Base-by-base conservation (phyloP, 106 monocot genomes). In the Cymbidium sinense region DNA sequence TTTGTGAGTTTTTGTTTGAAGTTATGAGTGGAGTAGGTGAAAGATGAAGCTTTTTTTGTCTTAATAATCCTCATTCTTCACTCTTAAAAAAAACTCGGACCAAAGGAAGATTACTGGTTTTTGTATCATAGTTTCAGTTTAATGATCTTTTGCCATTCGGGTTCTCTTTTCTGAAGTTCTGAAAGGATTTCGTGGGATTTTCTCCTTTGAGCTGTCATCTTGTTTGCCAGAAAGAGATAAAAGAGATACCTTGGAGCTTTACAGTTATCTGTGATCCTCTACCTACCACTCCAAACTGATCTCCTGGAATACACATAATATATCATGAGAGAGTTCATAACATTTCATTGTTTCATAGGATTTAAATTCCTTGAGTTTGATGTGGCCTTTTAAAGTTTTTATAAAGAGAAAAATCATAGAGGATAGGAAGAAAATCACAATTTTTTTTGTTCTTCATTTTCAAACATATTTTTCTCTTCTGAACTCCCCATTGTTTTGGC, bases 171-270 rank as follows among this genome's bases (percentile, higher is more conserved):
- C 67, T 67, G 31, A 67, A 23, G 10, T 67, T 67, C 33, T 67
- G 67, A 67, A 33, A 67, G 67, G 67, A 33, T 67, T 67, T 67
- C 17, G 33, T 67, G 15, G 67, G 33, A 67, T 67, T 67, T 67
- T 65, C 65, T 65, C 29, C 65, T 65, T 30, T 65, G 65, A 30
- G 65, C 19, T 29, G 30, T 13, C 30, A 29, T 29, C 65, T 8
- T 65, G 65, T 65, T 65, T 65, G 2, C 58, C 58, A 58, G 23
- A 58, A 58, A 58, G 58, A n/a, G 58, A 58, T 20, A 58, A 58
- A 58, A 58, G 20, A 58, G 58, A 58, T n/a, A 58, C 20, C 58
- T 25, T 58, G 20, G 23, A 58, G 58, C 58, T 58, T 58, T 58
- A 23, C 58, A 58, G 58, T n/a, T 47, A 47, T 47, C 47, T 47